Percentiles rank a stretch among this genome's conserved stretches.
These are phyloP conservation scores for Cephaloascus albidus DNA, from an alignment of 805 yeast genomes.

Conservation along the genomic window DNA sequence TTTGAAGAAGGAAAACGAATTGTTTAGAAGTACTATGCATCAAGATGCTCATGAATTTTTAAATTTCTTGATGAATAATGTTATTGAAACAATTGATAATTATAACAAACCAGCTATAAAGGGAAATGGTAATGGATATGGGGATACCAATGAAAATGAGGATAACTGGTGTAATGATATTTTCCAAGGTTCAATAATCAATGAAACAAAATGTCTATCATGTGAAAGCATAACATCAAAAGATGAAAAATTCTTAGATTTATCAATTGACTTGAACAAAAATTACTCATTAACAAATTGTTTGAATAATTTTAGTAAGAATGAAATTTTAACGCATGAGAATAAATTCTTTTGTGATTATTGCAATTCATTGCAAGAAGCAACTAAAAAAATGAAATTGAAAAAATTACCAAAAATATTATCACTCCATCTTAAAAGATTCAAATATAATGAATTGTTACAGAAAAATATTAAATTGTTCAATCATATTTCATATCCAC, in stretches of 20 bases:
- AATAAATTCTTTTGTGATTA: constrained; percentile 91
- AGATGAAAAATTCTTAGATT: constrained; percentile 80
- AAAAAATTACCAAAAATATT: constrained; percentile 69
- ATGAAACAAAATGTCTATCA: constrained; percentile 81
- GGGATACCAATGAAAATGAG: constrained; percentile 4
- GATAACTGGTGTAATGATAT: constrained; percentile 53
- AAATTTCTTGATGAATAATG: constrained; percentile 70
- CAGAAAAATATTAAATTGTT: constrained; percentile 80
- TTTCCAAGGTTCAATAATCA: constrained; percentile 79
- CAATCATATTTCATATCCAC: constrained; percentile 76
- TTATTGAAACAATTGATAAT: constrained; percentile 47
- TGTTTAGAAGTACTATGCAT: constrained; percentile 88
- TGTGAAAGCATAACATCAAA: constrained; percentile 79
- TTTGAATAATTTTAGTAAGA: constrained; percentile 71
- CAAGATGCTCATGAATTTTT: constrained; percentile 98
- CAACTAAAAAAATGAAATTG: constrained; percentile 80
- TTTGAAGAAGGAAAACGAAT: constrained; percentile 70
- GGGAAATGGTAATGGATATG: constrained; percentile 1
- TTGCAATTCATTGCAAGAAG: constrained; percentile 88
- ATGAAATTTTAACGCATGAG: constrained; percentile 76
- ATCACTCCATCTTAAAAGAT: constrained; percentile 81
- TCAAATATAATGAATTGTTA: constrained; percentile 79
- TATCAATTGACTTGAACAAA: constrained; percentile 75
- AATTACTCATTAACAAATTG: constrained; percentile 71
- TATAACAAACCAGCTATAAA: constrained; percentile 11